Percentiles rank a stretch among this genome's conserved stretches.
phyloP scores from a whole-genome alignment of 768 basidiomycete species.

The Mycena indigotica region DNA sequence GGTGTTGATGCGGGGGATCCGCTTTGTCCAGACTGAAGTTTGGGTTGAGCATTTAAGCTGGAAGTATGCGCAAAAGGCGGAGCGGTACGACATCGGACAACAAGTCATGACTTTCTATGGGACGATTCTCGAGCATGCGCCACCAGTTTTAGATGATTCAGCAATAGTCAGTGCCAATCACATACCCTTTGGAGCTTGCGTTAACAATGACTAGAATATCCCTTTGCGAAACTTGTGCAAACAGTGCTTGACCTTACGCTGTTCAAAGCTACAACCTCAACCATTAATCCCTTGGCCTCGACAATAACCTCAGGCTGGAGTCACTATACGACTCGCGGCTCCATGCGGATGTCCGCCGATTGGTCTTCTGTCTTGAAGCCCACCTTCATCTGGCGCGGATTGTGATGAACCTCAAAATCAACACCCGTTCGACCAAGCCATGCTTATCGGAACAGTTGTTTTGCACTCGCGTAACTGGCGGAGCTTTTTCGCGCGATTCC shows the following conservation, averaged over 20 bases:
- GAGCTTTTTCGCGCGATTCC: conserved; percentile 46
- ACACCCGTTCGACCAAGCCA: conserved; percentile 45
- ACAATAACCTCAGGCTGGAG: conserved; percentile 64
- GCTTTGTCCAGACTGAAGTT: conserved; percentile 82
- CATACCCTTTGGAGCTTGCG: neutral
- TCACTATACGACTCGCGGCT: conserved; percentile 65
- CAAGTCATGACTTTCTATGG: conserved; percentile 68
- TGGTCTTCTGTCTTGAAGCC: conserved; percentile 70
- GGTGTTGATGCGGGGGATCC: conserved; percentile 74
- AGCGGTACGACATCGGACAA: conserved; percentile 81
- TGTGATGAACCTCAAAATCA: conserved; percentile 66
- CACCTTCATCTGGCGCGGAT: conserved; percentile 63
- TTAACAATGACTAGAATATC: conserved; percentile 31
- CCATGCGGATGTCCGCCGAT: conserved; percentile 65
- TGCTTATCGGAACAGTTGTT: conserved; percentile 78
- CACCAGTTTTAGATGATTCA: conserved; percentile 49
- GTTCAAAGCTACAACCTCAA: conserved; percentile 73
- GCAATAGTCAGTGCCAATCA: conserved; percentile 1
- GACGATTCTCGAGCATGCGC: conserved; percentile 63
- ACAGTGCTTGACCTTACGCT: conserved; percentile 72
- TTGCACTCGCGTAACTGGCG: conserved; percentile 61
- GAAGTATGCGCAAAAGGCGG: conserved; percentile 81
- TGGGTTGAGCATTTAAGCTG: conserved; percentile 87
- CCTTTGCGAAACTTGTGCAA: conserved; percentile 62
- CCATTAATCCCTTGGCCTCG: conserved; percentile 78